phyloP scores from a whole-genome alignment of 495 filamentous ascomycete species.

The Aspergillus sclerotioniger region DNA sequence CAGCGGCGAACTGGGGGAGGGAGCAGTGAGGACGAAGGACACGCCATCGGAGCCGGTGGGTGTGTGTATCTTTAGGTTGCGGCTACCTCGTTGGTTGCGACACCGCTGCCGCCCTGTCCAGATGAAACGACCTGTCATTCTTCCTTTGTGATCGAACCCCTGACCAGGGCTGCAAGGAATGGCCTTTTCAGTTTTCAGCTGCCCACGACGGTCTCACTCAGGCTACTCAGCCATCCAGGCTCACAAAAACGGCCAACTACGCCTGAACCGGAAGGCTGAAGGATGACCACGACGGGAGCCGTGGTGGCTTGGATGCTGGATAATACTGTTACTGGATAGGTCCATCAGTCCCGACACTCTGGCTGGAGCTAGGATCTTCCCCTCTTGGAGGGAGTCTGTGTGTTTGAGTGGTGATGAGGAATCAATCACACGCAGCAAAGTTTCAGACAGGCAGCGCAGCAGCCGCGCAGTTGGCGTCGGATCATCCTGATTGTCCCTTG shows the following conservation, averaged over 20 bases:
- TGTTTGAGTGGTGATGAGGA: neutral
- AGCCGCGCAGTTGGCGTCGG: slow-evolving; percentile 4
- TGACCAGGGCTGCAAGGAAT: slow-evolving; percentile 20
- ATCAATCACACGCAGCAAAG: slow-evolving; percentile 16
- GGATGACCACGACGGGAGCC: neutral
- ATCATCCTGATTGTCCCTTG: slow-evolving; percentile 2
- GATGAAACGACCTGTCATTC: slow-evolving; percentile 27
- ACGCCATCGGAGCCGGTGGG: neutral
- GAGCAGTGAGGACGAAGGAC: neutral
- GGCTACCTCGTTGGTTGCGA: slow-evolving; percentile 8
- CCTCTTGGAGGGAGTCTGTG: slow-evolving; percentile 5
- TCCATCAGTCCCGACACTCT: slow-evolving; percentile 23
- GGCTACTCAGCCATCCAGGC: neutral
- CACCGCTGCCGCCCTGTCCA: slow-evolving; percentile 8
- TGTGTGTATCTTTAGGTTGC: slow-evolving; percentile 1
- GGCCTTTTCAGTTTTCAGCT: slow-evolving; percentile 1
- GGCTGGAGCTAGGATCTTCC: slow-evolving; percentile 27
- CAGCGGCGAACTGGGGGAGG: too few species aligned
- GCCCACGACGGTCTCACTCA: neutral
- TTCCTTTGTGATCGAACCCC: slow-evolving; percentile 17
- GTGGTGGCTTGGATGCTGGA: slow-evolving; percentile 22
- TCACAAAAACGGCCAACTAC: neutral
- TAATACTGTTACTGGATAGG: neutral
- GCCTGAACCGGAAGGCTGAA: neutral
- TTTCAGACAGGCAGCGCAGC: neutral